Evolutionary conservation across 192 early-diverging fungal species (phyloP).

Genomic region (Chytriomyces sp.): DNA sequence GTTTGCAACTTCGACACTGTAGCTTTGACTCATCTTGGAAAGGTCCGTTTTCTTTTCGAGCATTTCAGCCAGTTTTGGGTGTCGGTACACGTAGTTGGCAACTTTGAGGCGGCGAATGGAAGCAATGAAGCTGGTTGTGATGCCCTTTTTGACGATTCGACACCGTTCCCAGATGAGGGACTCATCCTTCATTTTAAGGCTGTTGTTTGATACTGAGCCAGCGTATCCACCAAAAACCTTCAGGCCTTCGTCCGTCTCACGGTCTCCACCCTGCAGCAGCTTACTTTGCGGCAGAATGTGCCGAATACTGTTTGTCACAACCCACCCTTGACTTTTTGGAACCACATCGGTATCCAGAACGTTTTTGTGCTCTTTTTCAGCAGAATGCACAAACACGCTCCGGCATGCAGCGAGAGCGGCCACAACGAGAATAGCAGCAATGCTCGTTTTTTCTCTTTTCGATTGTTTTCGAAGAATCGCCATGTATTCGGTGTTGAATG

Average conservation of each 20-base stretch:
- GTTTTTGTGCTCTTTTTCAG: background rate
- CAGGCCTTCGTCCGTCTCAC: constrained; percentile 44
- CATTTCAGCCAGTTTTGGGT: constrained; percentile 41
- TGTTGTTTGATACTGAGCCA: constrained; percentile 43
- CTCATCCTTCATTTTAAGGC: constrained; percentile 33
- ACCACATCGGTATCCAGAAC: background rate
- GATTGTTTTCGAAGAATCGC: constrained; percentile 26
- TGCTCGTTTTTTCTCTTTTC: constrained; percentile 39
- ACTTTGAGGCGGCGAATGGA: constrained; percentile 50
- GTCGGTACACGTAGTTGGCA: constrained; percentile 45
- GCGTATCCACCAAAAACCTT: constrained; percentile 54
- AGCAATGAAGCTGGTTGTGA: constrained; percentile 24
- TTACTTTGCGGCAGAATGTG: constrained; percentile 47
- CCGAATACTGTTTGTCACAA: constrained; percentile 48
- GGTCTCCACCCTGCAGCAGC: constrained; percentile 48
- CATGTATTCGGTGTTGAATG: constrained; percentile 34
- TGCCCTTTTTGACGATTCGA: constrained; percentile 35
- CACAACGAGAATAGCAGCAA: constrained; percentile 45
- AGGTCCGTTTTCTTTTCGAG: constrained; percentile 46
- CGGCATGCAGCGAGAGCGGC: constrained; percentile 47
- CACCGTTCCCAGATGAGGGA: constrained; percentile 49
- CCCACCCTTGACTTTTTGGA: constrained; percentile 51
- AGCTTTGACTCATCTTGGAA: constrained; percentile 38
- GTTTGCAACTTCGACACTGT: constrained; percentile 54
- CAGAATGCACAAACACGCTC: constrained; percentile 10